Evolutionary conservation across 108 stramenopile species (phyloP).

Genomic region (Ochromonas danica): DNA sequence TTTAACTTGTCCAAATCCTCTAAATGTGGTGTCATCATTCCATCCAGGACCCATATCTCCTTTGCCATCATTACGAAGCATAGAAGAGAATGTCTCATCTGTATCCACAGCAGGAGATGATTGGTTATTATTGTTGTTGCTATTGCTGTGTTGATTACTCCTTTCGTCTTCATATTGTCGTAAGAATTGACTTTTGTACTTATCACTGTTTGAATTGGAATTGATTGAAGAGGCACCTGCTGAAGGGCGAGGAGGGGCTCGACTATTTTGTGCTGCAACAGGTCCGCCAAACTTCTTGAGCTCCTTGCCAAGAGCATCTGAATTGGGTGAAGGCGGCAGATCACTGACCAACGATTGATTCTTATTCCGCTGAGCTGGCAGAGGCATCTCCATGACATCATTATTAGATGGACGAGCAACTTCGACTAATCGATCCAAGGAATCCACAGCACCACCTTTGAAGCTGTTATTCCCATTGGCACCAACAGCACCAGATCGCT

Average conservation of each 20-base stretch:
- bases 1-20: neutral
- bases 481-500: neutral
- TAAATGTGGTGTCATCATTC: constrained; percentile 10
- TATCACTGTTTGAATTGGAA: neutral
- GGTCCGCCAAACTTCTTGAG: neutral
- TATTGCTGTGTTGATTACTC: neutral
- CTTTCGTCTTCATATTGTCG: neutral
- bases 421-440: neutral
- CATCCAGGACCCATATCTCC: neutral
- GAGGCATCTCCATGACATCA: neutral
- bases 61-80: neutral
- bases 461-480: neutral
- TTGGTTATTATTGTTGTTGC: neutral
- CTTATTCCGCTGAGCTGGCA: neutral
- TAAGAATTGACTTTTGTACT: constrained; percentile 9
- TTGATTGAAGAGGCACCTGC: neutral
- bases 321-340: neutral
- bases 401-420: neutral
- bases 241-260: neutral
- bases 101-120: neutral
- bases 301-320: constrained; percentile 20
- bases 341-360: neutral
- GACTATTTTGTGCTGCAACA: neutral
- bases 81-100: neutral
- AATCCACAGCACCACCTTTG: constrained; percentile 8